Base-by-base conservation (phyloP, 805 yeast species). In the Schwanniomyces vanrijiae region DNA sequence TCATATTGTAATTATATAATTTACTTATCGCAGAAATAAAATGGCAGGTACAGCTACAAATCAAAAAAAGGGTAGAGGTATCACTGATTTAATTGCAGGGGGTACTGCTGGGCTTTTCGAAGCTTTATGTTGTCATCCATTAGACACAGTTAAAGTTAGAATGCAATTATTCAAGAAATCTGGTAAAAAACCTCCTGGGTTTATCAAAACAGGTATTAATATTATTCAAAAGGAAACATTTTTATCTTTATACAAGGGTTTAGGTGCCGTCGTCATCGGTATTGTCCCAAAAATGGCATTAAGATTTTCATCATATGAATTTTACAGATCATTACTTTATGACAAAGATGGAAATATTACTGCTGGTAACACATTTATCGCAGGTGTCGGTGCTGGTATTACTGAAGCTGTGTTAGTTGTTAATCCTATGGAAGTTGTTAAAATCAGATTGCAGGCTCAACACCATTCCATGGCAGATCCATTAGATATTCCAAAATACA, bases 281-380 rank as follows among this genome's bases (percentile, higher is more conserved):
- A 92, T 92, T 61, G 96, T 92, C 44, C 99, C 99, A 48, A 92
- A 92, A 66, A 92, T 92, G 99, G 98, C 97, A 29, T 88, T 92
- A 55, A 80, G 99, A 64, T 92, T 92, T 75, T 86, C 96, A 37
- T 88, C 97, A 3, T 92, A 90, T 65, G 98, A 92, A 71, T 85
- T 83, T 61, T 89, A 86, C 75, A 84, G 95, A 69, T 76, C 83
- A 10, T 66, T 82, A 48, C 76, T 92, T 53, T 79, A 81, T 31
- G 80, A 82, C 49, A 76, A 76, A 43, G 81, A 88, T 45, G 86
- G 90, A 21, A 69, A 75, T 10, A 83, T 90, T 46, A 64, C 87
- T 37, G 87, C 97, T 4, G 80, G 81, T 41, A 79, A 82, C 58
- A 88, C 91, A 9, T 92, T 92, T 64, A 55, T 88, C 43, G 91